These are phyloP conservation scores for Medicago ruthenica DNA, from an alignment of 306 rosid genomes.

Conservation along the genomic window DNA sequence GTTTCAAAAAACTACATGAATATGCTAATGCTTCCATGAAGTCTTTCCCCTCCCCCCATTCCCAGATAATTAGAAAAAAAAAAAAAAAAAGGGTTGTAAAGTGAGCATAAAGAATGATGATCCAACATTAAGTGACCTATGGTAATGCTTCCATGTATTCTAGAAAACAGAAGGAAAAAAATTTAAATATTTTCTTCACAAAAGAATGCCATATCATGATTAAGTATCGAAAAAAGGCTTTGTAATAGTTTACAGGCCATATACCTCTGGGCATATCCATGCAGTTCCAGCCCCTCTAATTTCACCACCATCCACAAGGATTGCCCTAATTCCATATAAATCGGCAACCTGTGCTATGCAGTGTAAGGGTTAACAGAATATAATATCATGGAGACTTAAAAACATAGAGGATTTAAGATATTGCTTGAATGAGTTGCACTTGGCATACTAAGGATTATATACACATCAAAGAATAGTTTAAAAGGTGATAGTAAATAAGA, in stretches of 20 bases:
- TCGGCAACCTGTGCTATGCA: conserved; percentile 80
- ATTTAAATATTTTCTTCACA: background rate
- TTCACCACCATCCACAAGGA: conserved; percentile 97
- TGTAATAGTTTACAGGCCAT: conserved; percentile 33
- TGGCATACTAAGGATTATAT: background rate
- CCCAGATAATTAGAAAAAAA: background rate
- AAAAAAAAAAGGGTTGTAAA: background rate
- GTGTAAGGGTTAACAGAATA: conserved; percentile 40
- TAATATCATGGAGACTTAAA: conserved; percentile 18
- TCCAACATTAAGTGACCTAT: background rate
- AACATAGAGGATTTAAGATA: background rate
- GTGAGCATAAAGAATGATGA: conserved; percentile 23
- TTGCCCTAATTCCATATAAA: conserved; percentile 91
- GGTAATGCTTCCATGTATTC: conserved; percentile 7
- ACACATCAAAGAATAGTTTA: background rate
- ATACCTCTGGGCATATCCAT: conserved; percentile 98
- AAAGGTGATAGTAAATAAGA: background rate
- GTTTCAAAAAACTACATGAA: background rate
- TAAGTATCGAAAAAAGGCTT: background rate
- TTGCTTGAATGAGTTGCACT: background rate
- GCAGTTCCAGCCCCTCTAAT: conserved; percentile 98
- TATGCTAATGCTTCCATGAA: conserved; percentile 34
- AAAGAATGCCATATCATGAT: conserved; percentile 24
- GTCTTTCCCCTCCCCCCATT: background rate
- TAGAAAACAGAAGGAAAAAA: background rate